These are phyloP conservation scores for Coniochaeta hoffmannii DNA, from an alignment of 2,329 filamentous ascomycete species.

Conservation along the genomic window DNA sequence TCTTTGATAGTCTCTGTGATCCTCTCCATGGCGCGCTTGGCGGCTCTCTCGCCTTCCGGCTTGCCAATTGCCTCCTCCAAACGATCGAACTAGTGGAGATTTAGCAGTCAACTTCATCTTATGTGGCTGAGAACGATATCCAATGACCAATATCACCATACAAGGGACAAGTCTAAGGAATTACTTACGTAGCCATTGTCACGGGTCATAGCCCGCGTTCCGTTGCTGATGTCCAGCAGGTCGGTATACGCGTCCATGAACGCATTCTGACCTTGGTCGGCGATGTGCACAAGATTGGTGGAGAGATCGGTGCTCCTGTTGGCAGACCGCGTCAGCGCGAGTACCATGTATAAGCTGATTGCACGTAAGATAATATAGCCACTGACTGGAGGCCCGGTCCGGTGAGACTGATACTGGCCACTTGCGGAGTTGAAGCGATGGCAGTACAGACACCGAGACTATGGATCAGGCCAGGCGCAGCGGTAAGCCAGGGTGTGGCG, in stretches of 20 bases:
- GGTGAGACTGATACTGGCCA: background rate
- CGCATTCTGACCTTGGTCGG: background rate
- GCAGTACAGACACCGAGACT: background rate
- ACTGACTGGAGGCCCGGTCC: background rate
- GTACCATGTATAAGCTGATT: background rate
- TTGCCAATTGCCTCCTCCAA: background rate
- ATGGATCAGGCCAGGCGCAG: background rate
- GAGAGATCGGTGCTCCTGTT: background rate
- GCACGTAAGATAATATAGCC: background rate
- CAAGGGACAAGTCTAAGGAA: background rate
- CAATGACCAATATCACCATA: no score
- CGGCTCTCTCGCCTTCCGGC: background rate
- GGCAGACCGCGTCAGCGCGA: background rate
- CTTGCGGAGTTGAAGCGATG: background rate
- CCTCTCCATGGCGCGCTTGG: background rate
- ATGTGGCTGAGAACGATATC: no score
- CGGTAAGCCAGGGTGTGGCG: background rate
- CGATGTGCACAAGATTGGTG: background rate
- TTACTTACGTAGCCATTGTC: background rate
- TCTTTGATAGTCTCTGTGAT: background rate
- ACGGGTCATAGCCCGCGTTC: background rate
- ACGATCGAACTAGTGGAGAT: background rate
- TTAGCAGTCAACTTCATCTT: background rate
- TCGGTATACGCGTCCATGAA: background rate
- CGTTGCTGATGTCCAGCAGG: background rate